Conservation (phyloP, 441 rosid genomes). For the Sinapis alba region DNA sequence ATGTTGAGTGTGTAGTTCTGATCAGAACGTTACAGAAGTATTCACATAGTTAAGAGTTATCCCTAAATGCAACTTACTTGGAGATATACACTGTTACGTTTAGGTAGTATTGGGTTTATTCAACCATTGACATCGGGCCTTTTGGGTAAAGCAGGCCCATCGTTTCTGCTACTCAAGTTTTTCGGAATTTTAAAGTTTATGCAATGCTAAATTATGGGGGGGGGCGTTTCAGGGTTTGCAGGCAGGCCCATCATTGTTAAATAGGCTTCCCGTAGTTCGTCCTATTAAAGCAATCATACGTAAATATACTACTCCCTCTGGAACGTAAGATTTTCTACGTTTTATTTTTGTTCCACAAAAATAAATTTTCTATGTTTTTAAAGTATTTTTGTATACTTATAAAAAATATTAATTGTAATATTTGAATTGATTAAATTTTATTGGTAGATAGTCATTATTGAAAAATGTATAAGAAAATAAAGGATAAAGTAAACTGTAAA, state of each 20-base stretch:
- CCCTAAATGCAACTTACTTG: constrained; percentile 3
- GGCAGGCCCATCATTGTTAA: neutral
- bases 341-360: neutral
- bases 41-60: constrained; percentile 1
- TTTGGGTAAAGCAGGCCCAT: constrained; percentile 2
- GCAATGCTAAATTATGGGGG: neutral
- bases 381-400: no score
- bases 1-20: neutral
- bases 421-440: no score
- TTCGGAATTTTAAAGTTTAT: neutral
- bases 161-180: neutral
- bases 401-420: no score
- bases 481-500: no score
- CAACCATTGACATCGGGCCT: constrained; percentile 1
- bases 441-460: no score
- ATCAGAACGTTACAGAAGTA: neutral
- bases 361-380: no score
- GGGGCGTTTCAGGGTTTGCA: neutral
- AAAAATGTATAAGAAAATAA: no score
- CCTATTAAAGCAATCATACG: neutral
- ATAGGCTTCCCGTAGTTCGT: neutral
- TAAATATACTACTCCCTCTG: no score
- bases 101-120: neutral
- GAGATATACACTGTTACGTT: neutral
- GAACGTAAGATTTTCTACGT: neutral